Evolutionary conservation across 108 stramenopile genomes (phyloP).

Genomic region (Nitzschia sp.): DNA sequence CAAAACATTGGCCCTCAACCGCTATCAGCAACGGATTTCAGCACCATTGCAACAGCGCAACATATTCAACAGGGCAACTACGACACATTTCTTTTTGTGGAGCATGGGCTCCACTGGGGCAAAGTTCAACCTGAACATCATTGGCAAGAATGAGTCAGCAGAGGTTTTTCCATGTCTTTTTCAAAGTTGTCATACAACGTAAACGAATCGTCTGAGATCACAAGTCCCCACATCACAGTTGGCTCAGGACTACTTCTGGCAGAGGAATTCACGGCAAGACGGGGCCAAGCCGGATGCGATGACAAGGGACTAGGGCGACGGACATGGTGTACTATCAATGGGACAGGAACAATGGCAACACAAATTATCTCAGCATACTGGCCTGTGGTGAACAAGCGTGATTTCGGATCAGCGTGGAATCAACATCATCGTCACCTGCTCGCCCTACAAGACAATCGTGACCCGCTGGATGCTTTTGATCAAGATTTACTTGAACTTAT

Average conservation of each 20-base stretch:
- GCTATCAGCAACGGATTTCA: not conserved
- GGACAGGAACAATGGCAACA: not conserved
- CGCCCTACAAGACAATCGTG: not conserved
- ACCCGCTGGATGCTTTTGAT: conserved; percentile 5
- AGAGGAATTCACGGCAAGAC: not conserved
- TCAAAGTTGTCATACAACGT: not conserved
- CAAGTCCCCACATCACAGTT: not conserved
- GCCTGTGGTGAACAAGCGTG: not conserved
- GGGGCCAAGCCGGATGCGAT: not conserved
- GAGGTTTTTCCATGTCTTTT: not conserved
- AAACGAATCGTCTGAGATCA: not conserved
- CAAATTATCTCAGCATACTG: conserved; percentile 3
- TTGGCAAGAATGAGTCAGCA: not conserved
- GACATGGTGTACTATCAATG: not conserved
- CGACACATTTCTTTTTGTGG: no score
- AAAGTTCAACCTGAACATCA: no score
- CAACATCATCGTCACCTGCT: conserved; percentile 1
- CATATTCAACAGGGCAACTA: no score
- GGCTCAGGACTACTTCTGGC: not conserved
- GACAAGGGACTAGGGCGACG: not conserved
- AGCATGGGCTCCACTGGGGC: no score
- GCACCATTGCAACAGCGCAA: no score
- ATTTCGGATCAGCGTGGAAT: no score
- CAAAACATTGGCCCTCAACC: conserved; percentile 11
- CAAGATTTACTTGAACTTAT: not conserved